A percentile compares a stretch with the other conserved stretches of the same genome.
Conservation (phyloP, 495 filamentous ascomycete genomes). For the Talaromyces adpressus region DNA sequence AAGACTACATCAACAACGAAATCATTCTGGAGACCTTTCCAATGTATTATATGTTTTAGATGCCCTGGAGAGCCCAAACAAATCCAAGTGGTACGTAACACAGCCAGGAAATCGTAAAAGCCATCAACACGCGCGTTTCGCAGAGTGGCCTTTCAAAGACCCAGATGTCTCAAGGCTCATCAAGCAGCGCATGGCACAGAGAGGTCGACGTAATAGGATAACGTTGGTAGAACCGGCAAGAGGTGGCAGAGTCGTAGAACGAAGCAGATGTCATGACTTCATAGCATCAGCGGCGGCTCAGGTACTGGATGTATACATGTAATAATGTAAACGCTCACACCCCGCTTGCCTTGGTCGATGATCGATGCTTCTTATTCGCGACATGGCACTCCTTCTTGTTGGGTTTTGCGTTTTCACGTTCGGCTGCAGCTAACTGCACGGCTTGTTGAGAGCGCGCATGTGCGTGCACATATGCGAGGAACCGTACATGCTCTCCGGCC, state of each 20-base stretch:
- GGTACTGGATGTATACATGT: not conserved
- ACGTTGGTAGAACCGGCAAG: too few relatives aligned
- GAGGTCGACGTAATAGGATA: too few relatives aligned
- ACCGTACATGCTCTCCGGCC: conserved; percentile 34
- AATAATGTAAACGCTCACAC: not conserved
- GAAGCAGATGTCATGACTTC: not conserved
- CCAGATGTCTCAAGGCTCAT: too few relatives aligned
- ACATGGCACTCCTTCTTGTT: conserved; percentile 18
- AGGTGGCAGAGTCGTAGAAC: not conserved
- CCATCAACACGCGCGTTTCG: too few relatives aligned
- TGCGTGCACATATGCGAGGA: conserved; percentile 40
- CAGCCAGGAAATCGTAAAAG: too few relatives aligned
- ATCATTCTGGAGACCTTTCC: too few relatives aligned
- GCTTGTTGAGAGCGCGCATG: conserved; percentile 37
- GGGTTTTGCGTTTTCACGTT: conserved; percentile 19
- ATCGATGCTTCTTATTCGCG: conserved; percentile 28
- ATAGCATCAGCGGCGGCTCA: not conserved
- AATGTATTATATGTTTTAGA: too few relatives aligned
- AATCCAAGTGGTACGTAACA: too few relatives aligned
- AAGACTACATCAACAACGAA: too few relatives aligned
- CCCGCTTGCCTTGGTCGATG: not conserved
- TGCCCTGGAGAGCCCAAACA: too few relatives aligned
- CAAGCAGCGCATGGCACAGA: too few relatives aligned
- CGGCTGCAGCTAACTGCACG: conserved; percentile 26
- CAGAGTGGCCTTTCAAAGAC: too few relatives aligned